Conservation (phyloP, 768 basidiomycete species). For the Termitomyces sp. region DNA sequence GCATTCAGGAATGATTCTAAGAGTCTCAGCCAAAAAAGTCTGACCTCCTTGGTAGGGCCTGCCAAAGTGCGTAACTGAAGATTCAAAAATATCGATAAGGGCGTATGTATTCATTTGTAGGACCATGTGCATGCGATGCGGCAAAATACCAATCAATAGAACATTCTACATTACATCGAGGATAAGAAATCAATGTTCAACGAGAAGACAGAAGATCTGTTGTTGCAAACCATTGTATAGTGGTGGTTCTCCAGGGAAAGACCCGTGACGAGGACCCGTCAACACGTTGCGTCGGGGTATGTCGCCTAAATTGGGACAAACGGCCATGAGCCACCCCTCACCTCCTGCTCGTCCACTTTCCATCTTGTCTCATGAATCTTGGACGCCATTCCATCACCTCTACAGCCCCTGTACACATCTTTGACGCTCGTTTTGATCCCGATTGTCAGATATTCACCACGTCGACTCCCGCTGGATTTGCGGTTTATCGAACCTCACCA, state of each 20-base stretch:
- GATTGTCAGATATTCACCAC: constrained; percentile 78
- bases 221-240: not conserved
- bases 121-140: not conserved
- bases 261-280: not conserved
- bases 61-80: not conserved
- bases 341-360: constrained; percentile 8
- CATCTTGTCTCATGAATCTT: constrained; percentile 63
- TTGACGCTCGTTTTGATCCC: constrained; percentile 76
- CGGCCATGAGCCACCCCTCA: constrained; percentile 13
- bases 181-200: not conserved
- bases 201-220: not conserved
- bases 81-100: no score
- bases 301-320: constrained; percentile 15
- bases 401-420: constrained; percentile 67
- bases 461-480: constrained; percentile 77
- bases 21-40: not conserved
- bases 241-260: no score
- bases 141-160: not conserved
- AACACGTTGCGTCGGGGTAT: constrained; percentile 8
- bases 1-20: not conserved
- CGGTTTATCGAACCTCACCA: constrained; percentile 73
- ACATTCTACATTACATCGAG: not conserved
- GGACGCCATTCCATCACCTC: constrained; percentile 80
- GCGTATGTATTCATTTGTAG: no score
- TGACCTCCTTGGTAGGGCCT: not conserved